phyloP scores from a whole-genome alignment of 1,284 basidiomycete species.

The Leccinum subatratum region DNA sequence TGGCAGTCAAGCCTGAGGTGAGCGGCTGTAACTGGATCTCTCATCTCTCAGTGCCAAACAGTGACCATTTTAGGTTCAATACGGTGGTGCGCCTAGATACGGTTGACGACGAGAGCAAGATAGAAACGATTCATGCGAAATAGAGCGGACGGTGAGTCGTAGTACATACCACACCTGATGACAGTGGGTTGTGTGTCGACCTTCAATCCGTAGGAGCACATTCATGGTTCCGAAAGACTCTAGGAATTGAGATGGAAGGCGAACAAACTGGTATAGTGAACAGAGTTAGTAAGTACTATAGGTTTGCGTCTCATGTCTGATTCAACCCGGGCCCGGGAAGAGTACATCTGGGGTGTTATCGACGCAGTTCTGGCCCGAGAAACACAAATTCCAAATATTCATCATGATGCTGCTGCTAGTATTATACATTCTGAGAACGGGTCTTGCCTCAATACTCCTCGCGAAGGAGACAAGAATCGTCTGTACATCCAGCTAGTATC shows the following conservation, averaged over 20 bases:
- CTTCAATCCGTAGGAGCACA: background rate
- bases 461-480: background rate
- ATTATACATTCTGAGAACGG: background rate
- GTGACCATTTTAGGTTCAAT: no score
- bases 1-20: no score
- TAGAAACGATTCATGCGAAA: background rate
- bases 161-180: background rate
- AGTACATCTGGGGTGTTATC: background rate
- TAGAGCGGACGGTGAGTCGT: background rate
- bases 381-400: background rate
- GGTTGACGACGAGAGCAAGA: background rate
- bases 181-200: background rate
- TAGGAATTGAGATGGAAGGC: background rate
- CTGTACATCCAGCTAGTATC: slow-evolving; percentile 2
- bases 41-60: no score
- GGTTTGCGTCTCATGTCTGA: background rate
- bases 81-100: background rate
- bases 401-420: no score
- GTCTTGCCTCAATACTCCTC: background rate
- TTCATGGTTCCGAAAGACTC: background rate
- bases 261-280: background rate
- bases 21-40: no score
- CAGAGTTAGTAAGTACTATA: background rate
- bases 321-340: background rate
- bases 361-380: background rate